These are phyloP conservation scores for Zymoseptoria crescenta DNA, from an alignment of 2,329 filamentous ascomycete genomes.

Conservation along the genomic window DNA sequence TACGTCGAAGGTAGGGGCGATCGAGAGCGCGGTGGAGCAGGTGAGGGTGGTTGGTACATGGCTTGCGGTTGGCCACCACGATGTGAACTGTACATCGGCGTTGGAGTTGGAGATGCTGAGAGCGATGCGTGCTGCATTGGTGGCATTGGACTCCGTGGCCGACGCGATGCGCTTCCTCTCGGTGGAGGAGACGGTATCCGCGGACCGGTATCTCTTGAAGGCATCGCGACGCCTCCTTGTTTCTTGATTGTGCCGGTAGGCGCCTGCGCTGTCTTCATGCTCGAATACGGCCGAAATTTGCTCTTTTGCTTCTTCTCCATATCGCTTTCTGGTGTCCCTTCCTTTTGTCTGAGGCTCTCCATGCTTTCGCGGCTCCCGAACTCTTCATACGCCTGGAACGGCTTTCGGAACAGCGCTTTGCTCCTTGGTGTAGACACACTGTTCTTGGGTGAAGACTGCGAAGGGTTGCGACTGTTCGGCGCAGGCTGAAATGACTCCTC, in stretches of 20 bases:
- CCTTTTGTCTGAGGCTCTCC: slow-evolving; percentile 28
- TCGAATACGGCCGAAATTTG: slow-evolving; percentile 42
- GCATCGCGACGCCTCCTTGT: slow-evolving; percentile 13
- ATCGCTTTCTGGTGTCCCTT: slow-evolving; percentile 25
- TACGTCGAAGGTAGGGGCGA: slow-evolving; percentile 37
- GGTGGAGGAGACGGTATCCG: slow-evolving; percentile 28
- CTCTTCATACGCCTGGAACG: slow-evolving; percentile 54
- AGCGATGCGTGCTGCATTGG: slow-evolving; percentile 17
- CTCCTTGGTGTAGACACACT: slow-evolving; percentile 34
- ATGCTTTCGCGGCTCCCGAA: slow-evolving; percentile 17
- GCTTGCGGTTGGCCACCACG: slow-evolving; percentile 24
- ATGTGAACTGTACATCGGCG: slow-evolving; percentile 25
- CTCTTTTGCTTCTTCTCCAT: slow-evolving; percentile 29
- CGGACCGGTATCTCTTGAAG: slow-evolving; percentile 21
- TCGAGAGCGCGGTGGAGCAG: slow-evolving; percentile 32
- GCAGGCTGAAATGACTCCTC: slow-evolving; percentile 74
- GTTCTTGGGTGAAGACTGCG: slow-evolving; percentile 50
- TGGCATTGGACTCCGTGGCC: slow-evolving; percentile 20
- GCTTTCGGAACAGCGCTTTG: slow-evolving; percentile 55
- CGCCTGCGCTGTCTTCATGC: slow-evolving; percentile 42
- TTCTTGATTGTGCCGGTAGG: slow-evolving; percentile 26
- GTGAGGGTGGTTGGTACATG: slow-evolving; percentile 30
- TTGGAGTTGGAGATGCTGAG: slow-evolving; percentile 35
- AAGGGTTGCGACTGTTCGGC: slow-evolving; percentile 49
- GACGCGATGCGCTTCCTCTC: slow-evolving; percentile 18